Base-by-base conservation (phyloP, 306 rosid species). In the Trifolium repens region DNA sequence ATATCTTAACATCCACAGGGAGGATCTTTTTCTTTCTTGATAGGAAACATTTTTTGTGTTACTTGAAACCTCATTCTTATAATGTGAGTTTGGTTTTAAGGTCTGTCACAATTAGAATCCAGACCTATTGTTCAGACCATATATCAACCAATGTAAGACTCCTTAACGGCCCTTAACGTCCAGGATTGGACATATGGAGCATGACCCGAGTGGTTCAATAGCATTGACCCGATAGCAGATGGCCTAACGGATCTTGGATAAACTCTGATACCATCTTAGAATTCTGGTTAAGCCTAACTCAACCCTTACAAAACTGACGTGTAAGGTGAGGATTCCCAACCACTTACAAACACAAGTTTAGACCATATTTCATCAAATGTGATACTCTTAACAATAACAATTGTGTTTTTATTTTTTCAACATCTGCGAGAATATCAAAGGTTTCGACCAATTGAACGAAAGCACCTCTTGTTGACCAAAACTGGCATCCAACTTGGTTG, bases 21-120 rank as follows among this genome's bases (percentile, higher is more conserved):
- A 49, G 57, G 35, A 24, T 43, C n/a, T 37, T 70, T 32, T 50
- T 55, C 13, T 17, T 44, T 77, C 44, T 9, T 60, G 37, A 37
- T 39, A 50, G 47, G 59, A 52, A 62, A 24, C 37, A 78, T 43
- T 62, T 40, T 62, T 78, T 12, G 40, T 62, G 71, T 22, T 52
- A 60, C 42, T 46, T 47, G 34, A 69, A 47, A 71, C 77, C 53
- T 64, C 17, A 2, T 44, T 73, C 71, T 43, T 47, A n/a, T 16
- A 67, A 14, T 32, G 4, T 0, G 12, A 74, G 64, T 75, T 75
- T 40, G 30, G 53, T 27, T 67, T 34, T 7, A 73, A 34, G 47
- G 40, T 73, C 32, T 24, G 10, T 14, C 66, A 57, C 53, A 42
- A 42, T 47, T 13, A 50, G 55, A 6, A 50, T 50, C 30, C 69